Base-by-base conservation (phyloP, 352 stramenopile genomes). In the Globisporangium emineosum region DNA sequence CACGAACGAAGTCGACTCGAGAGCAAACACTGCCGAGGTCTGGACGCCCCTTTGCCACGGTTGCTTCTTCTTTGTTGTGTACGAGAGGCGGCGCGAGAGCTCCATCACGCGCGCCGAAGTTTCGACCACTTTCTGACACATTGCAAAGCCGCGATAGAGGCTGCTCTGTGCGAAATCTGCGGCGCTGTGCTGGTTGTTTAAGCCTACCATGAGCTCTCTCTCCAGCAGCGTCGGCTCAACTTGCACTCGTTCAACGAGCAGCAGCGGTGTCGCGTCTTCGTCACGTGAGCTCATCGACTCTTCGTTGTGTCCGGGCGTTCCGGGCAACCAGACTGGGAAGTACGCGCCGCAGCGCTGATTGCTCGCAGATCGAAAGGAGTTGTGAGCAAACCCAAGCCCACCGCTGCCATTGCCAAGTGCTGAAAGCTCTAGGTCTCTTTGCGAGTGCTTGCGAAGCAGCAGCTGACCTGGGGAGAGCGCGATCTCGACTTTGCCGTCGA, bases 291-390 rank as follows among this genome's bases (percentile, higher is more conserved):
- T 79, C 78, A 90, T 92, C 7, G 76, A 88, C 21, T 86, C 77
- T 61, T 85, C 75, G 51, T 78, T 74, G 3, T 83, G 79, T 32
- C 83, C 64, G 0, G 81, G 81, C 3, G 57, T 62, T 1, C 77
- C 83, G 7, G 81, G 81, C 57, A 92, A 71, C 83, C 83, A 92
- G 10, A 77, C 66, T 13, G 83, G 83, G 0, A 89, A 57, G 50
- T 85, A 89, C 10, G 73, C 72, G 25, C 72, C 72, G 29, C 81
- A 92, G 1, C 83, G 74, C 29, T 89, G 77, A 3, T 50, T 60
- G 5, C 73, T 53, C 0, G 56, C 19, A 0, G 54, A 43, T 35
- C 10, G n/a, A 13, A 65, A 21, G 19, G 25, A 45, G n/a, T 13
- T 57, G 17, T 4, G 30, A 17, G 6, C 29, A 37, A 17, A n/a